Base-by-base conservation (phyloP, 1,284 basidiomycete genomes). In the Ceratobasidium sp. region DNA sequence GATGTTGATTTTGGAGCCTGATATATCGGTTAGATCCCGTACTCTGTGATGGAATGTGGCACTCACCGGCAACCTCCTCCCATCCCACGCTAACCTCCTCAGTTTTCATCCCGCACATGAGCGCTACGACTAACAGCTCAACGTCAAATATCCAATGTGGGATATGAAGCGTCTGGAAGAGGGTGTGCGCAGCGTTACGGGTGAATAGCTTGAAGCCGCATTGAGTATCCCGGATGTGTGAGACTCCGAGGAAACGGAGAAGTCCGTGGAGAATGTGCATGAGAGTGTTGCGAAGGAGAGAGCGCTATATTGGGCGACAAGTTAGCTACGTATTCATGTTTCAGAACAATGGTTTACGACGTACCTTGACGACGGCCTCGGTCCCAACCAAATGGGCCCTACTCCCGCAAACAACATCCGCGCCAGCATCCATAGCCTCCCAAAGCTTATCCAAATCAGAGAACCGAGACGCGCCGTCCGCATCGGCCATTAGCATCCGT, bases 151-250 rank as follows among this genome's bases (percentile, higher is more conserved):
- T 96, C 96, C 96, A 98, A 0, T 93, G 93, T 13, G 91, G 86
- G 23, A 96, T 91, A 81, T 94, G 95, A 82, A 96, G 92, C 2
- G 88, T 87, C 0, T 95, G 95, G 84, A 97, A 98, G 77, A 98
- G 91, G 75, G 90, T 88, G 65, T 88, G 89, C 7, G 95, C 95
- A 0, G 95, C 92, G 6, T 87, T 83, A 1, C 96, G 93, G 7
- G 95, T 91, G 84, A 96, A 96, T 26, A 97, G 90, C 84, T 98
- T 98, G 91, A 98, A 98, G 52, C 96, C 96, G 83, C 96, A 98
- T 84, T 98, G 96, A 26, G 96, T 98, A 86, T 98, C 96, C 46
- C 93, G 90, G 80, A 98, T 94, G 82, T 95, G 92, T 5, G 92
- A 92, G 3, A 96, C 94, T 48, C 95, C 95, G 52, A 96, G 90